These are phyloP conservation scores for Tricholoma sp. DNA, from an alignment of 768 basidiomycete genomes.

Conservation along the genomic window DNA sequence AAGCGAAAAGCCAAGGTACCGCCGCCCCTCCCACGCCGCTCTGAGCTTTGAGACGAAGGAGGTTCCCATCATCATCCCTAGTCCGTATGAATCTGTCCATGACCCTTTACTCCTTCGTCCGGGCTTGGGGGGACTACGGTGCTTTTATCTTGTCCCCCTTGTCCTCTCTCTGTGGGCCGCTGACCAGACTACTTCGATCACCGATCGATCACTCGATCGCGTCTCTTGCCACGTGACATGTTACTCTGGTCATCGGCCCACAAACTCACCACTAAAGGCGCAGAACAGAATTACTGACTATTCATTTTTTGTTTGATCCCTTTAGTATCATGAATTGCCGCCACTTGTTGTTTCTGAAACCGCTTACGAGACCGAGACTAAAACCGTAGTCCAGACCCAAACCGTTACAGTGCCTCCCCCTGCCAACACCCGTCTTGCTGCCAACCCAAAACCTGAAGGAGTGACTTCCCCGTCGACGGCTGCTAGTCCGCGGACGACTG, in stretches of 20 bases:
- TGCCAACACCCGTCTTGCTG: constrained; percentile 72
- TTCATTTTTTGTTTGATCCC: constrained; percentile 17
- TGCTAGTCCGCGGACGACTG: constrained; percentile 70
- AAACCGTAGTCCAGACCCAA: constrained; percentile 60
- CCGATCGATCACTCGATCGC: constrained; percentile 22
- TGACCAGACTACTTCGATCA: constrained; percentile 33
- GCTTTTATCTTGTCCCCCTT: constrained; percentile 71
- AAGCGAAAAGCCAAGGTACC: constrained; percentile 91
- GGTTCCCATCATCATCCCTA: constrained; percentile 52
- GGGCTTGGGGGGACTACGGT: constrained; percentile 89
- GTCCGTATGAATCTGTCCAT: constrained; percentile 63
- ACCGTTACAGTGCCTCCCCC: constrained; percentile 71
- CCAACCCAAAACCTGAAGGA: constrained; percentile 65
- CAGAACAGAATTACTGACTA: constrained; percentile 28
- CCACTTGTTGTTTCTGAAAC: constrained; percentile 41
- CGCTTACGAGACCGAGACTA: constrained; percentile 55
- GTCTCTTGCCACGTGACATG: constrained; percentile 40
- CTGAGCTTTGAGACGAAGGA: constrained; percentile 95
- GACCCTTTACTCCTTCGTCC: constrained; percentile 71
- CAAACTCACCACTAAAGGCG: constrained; percentile 13
- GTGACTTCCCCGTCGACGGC: constrained; percentile 51
- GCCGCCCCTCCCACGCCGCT: constrained; percentile 78
- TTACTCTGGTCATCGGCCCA: constrained; percentile 29
- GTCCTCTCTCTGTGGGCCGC: constrained; percentile 39
- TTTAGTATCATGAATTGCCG: constrained; percentile 43